Evolutionary conservation across 371 early-diverging fungal species (phyloP).

Genomic region (Mortierella sp.): DNA sequence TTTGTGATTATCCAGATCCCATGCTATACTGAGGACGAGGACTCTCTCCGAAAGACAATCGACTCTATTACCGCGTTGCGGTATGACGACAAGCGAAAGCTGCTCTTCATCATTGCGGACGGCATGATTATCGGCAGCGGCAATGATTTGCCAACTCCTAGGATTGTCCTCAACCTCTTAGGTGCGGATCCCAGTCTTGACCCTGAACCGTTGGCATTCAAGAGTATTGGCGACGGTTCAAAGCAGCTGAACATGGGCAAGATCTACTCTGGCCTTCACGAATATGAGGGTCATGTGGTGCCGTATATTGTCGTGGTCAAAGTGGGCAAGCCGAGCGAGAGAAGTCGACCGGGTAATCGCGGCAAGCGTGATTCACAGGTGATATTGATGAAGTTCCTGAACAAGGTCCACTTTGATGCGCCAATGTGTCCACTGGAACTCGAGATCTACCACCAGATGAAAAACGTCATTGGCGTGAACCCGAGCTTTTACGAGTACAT

Average conservation of each 20-base stretch:
- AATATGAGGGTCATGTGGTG: constrained; percentile 82
- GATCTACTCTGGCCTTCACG: constrained; percentile 91
- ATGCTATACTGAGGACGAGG: constrained; percentile 87
- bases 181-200: constrained; percentile 82
- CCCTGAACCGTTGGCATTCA: constrained; percentile 88
- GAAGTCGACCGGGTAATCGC: constrained; percentile 84
- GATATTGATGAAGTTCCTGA: constrained; percentile 84
- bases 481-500: constrained; percentile 78
- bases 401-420: constrained; percentile 77
- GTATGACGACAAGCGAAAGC: constrained; percentile 77
- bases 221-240: constrained; percentile 86
- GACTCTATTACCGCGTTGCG: constrained; percentile 75
- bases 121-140: constrained; percentile 93
- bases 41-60: constrained; percentile 75
- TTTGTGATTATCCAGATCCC: constrained; percentile 93
- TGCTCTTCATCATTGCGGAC: constrained; percentile 85
- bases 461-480: constrained; percentile 88
- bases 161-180: constrained; percentile 87
- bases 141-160: constrained; percentile 90
- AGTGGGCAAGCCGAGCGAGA: constrained; percentile 79
- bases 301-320: constrained; percentile 89
- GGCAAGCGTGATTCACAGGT: constrained; percentile 91
- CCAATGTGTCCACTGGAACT: constrained; percentile 90
- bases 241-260: constrained; percentile 91
- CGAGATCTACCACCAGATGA: constrained; percentile 91